phyloP scores from a whole-genome alignment of 2,329 filamentous ascomycete genomes.

The Microcyclospora pomicola region DNA sequence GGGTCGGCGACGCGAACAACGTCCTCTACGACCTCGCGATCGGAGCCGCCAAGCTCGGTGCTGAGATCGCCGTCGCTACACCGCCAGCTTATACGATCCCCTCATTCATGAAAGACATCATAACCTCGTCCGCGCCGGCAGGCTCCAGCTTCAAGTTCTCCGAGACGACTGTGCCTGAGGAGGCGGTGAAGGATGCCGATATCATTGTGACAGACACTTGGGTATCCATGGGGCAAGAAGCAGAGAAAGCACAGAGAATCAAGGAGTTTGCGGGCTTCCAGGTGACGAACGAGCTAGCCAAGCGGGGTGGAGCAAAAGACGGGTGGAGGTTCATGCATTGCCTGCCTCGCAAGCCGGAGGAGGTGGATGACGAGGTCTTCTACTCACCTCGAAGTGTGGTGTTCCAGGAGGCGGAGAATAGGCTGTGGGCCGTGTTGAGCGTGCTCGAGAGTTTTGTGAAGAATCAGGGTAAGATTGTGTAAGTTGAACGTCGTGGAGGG shows the following conservation, averaged over 20 bases:
- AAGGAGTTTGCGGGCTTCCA: slow-evolving; percentile 82
- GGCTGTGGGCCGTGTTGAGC: slow-evolving; percentile 75
- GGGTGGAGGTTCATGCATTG: slow-evolving; percentile 99
- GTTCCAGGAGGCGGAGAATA: slow-evolving; percentile 88
- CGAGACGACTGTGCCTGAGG: slow-evolving; percentile 69
- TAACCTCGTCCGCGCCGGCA: slow-evolving; percentile 39
- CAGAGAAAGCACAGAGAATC: slow-evolving; percentile 62
- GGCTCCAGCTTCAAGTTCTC: slow-evolving; percentile 30
- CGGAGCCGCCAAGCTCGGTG: slow-evolving; percentile 71
- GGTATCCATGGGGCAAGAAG: slow-evolving; percentile 97
- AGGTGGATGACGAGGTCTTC: slow-evolving; percentile 90
- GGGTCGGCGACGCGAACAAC: slow-evolving; percentile 95
- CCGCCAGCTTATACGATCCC: slow-evolving; percentile 77
- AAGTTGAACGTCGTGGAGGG: neutral
- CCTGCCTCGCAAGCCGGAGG: slow-evolving; percentile 77
- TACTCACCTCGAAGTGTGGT: slow-evolving; percentile 76
- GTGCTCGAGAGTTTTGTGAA: slow-evolving; percentile 80
- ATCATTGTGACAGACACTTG: slow-evolving; percentile 93
- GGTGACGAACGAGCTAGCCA: slow-evolving; percentile 73
- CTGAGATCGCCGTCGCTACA: slow-evolving; percentile 75
- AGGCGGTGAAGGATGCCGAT: slow-evolving; percentile 73
- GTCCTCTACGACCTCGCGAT: slow-evolving; percentile 90
- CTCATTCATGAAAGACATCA: slow-evolving; percentile 55
- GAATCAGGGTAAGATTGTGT: slow-evolving; percentile 68
- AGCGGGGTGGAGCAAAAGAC: slow-evolving; percentile 70